Evolutionary conservation across 306 rosid species (phyloP), one percentile per base, ranked within the genome.

Genomic region (Rosa rugosa): DNA sequence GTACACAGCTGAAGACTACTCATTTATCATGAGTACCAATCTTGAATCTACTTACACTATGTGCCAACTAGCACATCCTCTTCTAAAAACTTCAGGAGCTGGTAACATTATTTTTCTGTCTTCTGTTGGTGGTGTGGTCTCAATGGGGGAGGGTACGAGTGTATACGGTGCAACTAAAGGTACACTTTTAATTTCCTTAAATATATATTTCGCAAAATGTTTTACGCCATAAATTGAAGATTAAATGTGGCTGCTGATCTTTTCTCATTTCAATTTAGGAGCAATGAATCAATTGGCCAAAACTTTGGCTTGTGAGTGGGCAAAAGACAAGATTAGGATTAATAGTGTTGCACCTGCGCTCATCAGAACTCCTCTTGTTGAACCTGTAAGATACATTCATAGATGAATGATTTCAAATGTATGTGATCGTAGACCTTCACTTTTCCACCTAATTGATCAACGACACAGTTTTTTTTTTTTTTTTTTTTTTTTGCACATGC

Each of bases 301-400:
- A 80, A 77, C 56, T 22, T 72, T 91, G 83, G 91, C 96, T 22
- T 87, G 91, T 22, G 93, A 87, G 36, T 87, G 92, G 95, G 91
- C 91, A 45, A 84, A 87, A 68, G 90, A 91, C 38, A 87, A 91
- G 2, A 85, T 82, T 57, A 87, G 91, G 81, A 79, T 75, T 27
- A 91, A 89, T 40, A 82, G 86, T 20, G 79, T 88, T 73, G 91
- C 91, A 34, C 95, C 92, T 16, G 85, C 90, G 69, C 25, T 60
- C 17, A 87, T 73, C 38, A 78, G 27, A 78, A 88, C 92, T 5
- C 82, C 87, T 25, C 73, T 72, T 0, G 25, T 1, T 38, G 87
- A 79, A 6, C 2, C 8, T 11, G 86, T 80, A 75, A 77, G 25
- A 59, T 22, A n/a, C 8, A 40, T 40, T 57, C 31, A 5, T n/a